These are phyloP conservation scores for Aureobasidium sp. DNA, from an alignment of 2,329 filamentous ascomycete genomes.

Conservation along the genomic window DNA sequence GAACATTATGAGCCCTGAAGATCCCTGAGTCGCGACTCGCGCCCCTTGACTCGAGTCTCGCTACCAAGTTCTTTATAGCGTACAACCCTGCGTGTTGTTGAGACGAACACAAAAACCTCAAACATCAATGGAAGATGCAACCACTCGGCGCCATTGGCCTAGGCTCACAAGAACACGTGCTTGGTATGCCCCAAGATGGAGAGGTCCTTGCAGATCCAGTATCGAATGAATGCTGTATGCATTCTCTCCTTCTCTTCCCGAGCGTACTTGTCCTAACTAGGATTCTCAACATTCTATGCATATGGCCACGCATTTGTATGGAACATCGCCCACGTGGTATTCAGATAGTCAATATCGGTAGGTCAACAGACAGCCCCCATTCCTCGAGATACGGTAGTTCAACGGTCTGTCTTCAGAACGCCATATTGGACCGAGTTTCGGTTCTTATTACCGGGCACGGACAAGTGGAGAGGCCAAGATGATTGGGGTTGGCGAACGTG, in stretches of 20 bases:
- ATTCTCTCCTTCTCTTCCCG: background rate
- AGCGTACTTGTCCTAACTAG: background rate
- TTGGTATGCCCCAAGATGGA: background rate
- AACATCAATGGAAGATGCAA: background rate
- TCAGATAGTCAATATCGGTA: background rate
- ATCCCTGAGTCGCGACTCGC: conserved; percentile 8
- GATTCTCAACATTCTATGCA: background rate
- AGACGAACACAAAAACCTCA: background rate
- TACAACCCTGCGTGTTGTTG: background rate
- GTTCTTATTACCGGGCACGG: background rate
- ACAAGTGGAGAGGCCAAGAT: background rate
- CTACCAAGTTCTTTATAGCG: background rate
- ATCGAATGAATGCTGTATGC: background rate
- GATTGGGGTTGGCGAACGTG: background rate
- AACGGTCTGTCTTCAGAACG: background rate
- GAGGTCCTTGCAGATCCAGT: background rate
- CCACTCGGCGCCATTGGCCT: background rate
- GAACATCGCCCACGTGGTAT: background rate
- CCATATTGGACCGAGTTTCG: conserved; percentile 11
- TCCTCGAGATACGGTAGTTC: background rate
- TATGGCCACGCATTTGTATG: background rate
- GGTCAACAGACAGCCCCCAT: background rate
- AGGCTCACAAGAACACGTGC: background rate
- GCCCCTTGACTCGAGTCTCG: conserved; percentile 2
- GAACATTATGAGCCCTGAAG: background rate